phyloP scores from a whole-genome alignment of 2,329 filamentous ascomycete species.

The Cercospora citrullina region DNA sequence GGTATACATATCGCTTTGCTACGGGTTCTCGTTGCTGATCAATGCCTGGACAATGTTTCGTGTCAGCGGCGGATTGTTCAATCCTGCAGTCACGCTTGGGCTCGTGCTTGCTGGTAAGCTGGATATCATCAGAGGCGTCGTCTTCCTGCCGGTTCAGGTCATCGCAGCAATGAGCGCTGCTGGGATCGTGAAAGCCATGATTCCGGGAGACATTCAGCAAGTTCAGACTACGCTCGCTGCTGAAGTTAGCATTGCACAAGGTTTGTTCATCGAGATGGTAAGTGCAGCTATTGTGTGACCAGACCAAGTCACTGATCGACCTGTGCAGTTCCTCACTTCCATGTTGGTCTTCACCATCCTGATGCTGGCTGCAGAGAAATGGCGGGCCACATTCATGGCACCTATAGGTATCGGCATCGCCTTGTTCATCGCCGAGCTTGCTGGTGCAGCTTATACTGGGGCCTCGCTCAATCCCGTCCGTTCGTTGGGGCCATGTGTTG shows the following conservation, averaged over 20 bases:
- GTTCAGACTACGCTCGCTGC: slow-evolving; percentile 34
- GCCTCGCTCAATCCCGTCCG: slow-evolving; percentile 38
- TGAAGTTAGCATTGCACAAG: slow-evolving; percentile 33
- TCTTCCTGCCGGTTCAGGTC: slow-evolving; percentile 36
- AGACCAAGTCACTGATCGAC: neutral
- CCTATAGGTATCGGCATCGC: slow-evolving; percentile 31
- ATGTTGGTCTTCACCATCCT: slow-evolving; percentile 37
- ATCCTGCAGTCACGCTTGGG: slow-evolving; percentile 38
- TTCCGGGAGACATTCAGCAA: slow-evolving; percentile 34
- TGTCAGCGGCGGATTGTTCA: slow-evolving; percentile 36
- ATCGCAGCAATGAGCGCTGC: slow-evolving; percentile 37
- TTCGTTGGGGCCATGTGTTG: slow-evolving; percentile 36
- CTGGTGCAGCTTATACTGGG: slow-evolving; percentile 37
- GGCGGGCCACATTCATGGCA: slow-evolving; percentile 34
- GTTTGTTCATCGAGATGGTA: slow-evolving; percentile 40
- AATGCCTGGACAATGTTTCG: slow-evolving; percentile 38
- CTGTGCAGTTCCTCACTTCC: slow-evolving; percentile 34
- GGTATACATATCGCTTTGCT: slow-evolving; percentile 35
- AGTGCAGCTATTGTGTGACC: neutral
- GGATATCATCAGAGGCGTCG: slow-evolving; percentile 27
- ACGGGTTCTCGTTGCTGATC: slow-evolving; percentile 36
- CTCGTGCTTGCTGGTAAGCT: slow-evolving; percentile 34
- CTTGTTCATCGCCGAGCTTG: slow-evolving; percentile 28
- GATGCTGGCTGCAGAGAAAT: slow-evolving; percentile 40
- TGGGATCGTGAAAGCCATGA: slow-evolving; percentile 34